Evolutionary conservation across 257 asterid genomes (phyloP).

Genomic region (Jasminum sambac): DNA sequence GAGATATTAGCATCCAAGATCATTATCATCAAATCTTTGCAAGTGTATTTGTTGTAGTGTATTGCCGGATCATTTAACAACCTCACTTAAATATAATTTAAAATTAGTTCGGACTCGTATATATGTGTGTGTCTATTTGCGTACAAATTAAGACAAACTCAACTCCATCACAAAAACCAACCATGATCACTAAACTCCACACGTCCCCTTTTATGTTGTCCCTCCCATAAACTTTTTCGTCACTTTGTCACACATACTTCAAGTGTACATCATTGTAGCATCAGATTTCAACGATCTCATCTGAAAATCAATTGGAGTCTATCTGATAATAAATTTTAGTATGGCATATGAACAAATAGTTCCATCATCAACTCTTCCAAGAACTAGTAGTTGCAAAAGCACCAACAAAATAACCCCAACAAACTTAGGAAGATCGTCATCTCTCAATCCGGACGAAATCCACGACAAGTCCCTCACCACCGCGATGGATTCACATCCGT

Average conservation of each 20-base stretch:
- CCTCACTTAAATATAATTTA: not conserved
- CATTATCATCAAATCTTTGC: constrained; percentile 1
- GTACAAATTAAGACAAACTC: not conserved
- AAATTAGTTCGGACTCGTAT: not conserved
- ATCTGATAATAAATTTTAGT: not conserved
- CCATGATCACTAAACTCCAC: constrained; percentile 12
- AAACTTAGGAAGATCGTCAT: constrained; percentile 22
- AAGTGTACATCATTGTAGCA: no score
- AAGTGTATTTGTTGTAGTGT: constrained; percentile 25
- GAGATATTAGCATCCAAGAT: no score
- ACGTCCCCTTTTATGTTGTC: constrained; percentile 13
- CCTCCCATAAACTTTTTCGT: not conserved
- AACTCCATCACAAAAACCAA: constrained; percentile 7
- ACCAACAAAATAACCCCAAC: constrained; percentile 21
- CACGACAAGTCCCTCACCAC: constrained; percentile 20
- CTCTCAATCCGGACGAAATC: constrained; percentile 16
- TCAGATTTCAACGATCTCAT: not conserved
- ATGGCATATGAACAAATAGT: constrained; percentile 29
- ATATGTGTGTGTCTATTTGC: constrained; percentile 7
- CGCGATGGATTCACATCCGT: constrained; percentile 26
- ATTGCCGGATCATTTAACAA: constrained; percentile 13
- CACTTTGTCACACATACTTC: not conserved
- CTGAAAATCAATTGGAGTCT: not conserved
- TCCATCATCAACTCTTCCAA: constrained; percentile 14
- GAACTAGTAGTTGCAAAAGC: constrained; percentile 37